Evolutionary conservation across 1,284 basidiomycete species (phyloP), one percentile per base, ranked within the genome.

Genomic region (Pseudozyma sp.): DNA sequence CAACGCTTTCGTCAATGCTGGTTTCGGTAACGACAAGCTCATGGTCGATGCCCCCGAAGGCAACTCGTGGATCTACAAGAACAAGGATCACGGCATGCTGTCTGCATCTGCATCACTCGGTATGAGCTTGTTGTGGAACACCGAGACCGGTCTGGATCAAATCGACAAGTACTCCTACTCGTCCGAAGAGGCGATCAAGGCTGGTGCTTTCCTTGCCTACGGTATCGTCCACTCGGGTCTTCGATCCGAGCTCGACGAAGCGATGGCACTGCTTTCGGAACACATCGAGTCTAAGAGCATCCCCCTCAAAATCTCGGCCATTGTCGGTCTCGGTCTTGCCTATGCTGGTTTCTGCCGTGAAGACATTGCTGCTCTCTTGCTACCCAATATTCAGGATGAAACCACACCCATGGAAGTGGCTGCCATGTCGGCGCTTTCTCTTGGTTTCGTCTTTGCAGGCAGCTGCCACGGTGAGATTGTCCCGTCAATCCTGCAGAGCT

Each of bases 1-100:
- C 72, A 99, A 99, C 83, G 97, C 95, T 1, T 99, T 99, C 77
- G 97, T 98, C 64, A 99, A 99, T 81, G 96, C 95, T 43, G 97
- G 97, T 0, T 99, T 97, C 83, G 95, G 95, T 18, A 99, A 99
- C 85, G 97, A 99, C 85, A 97, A 97, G 86, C 89, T 99, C 62
- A 95, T 99, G 92, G 95, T 96, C 5, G 92, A 92, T 80, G 95
- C 95, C 0, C 92, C 94, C 63, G 95, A 97, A 83, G 96, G 96
- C 21, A 93, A 91, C 86, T 95, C 93, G 79, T 99, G 95, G 93
- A 95, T 99, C 75, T 99, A 99, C 89, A 98, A 98, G 89, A 98
- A 98, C 88, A 98, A 98, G 87, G 96, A 98, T 62, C 92, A 97
- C 92, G 94, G 94, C 64, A 98, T 97, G 94, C 91, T 97, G 89